Conservation (phyloP, 1,284 basidiomycete species). For the Ceratobasidium sp. region DNA sequence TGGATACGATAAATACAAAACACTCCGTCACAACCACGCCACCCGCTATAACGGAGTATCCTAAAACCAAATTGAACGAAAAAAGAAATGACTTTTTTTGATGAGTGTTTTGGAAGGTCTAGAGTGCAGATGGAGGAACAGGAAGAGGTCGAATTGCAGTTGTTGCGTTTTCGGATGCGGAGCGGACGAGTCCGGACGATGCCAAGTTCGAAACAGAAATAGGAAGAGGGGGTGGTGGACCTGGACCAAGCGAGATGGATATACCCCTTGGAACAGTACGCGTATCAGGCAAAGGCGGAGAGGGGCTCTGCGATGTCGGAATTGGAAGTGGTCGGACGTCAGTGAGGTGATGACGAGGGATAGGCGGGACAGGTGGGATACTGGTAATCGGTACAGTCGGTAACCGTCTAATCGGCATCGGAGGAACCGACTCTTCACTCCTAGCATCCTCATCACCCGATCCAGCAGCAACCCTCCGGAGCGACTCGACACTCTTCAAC, state of each 20-base stretch:
- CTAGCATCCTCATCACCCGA: not conserved
- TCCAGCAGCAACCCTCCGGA: slow-evolving; percentile 8
- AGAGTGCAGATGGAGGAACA: not conserved
- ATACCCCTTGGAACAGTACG: not conserved
- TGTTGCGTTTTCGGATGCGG: not conserved
- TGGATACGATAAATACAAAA: not conserved
- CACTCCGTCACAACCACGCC: no score
- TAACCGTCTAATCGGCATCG: not conserved
- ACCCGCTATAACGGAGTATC: no score
- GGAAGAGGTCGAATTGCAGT: slow-evolving; percentile 1
- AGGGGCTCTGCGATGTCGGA: not conserved
- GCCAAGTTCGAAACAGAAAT: not conserved
- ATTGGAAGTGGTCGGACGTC: slow-evolving; percentile 21
- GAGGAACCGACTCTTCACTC: not conserved
- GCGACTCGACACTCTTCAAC: slow-evolving; percentile 19
- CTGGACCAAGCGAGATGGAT: not conserved
- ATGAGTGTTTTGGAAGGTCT: not conserved
- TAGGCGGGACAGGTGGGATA: slow-evolving; percentile 2
- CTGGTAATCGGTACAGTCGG: not conserved
- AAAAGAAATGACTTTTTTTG: not conserved
- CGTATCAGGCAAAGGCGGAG: slow-evolving; percentile 1
- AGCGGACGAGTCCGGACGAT: not conserved
- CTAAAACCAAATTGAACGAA: not conserved
- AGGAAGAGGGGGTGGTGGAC: not conserved
- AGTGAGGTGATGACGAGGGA: slow-evolving; percentile 2